Conservation (phyloP, 495 filamentous ascomycete genomes). For the Cercophora sp. region DNA sequence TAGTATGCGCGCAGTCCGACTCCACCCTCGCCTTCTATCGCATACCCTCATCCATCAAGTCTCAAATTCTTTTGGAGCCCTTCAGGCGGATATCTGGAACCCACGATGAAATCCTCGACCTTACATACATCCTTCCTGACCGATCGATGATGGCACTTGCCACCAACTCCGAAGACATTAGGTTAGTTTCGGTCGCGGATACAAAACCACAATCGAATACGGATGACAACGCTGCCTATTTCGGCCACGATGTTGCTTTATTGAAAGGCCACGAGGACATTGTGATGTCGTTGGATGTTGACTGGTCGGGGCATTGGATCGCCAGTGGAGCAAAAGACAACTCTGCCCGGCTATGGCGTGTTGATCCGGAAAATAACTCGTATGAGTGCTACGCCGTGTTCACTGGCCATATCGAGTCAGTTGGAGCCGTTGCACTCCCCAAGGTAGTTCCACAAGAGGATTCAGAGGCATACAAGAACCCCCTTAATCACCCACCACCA, state of each 20-base stretch:
- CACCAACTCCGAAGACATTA: constrained; percentile 91
- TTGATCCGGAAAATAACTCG: constrained; percentile 70
- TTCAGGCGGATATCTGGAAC: constrained; percentile 85
- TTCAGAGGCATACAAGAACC: constrained; percentile 60
- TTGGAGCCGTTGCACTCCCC: constrained; percentile 88
- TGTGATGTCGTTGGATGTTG: constrained; percentile 87
- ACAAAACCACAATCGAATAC: constrained; percentile 25
- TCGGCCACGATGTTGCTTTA: constrained; percentile 79
- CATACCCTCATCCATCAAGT: constrained; percentile 25
- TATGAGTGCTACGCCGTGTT: constrained; percentile 78
- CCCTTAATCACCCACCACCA: constrained; percentile 71
- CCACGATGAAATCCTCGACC: constrained; percentile 94
- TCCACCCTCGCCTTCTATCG: constrained; percentile 80
- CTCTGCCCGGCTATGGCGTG: constrained; percentile 82
- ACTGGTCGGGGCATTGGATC: constrained; percentile 96
- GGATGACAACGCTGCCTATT: constrained; percentile 54
- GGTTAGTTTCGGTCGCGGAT: constrained; percentile 63
- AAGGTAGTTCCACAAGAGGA: constrained; percentile 57
- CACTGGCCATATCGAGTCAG: constrained; percentile 87
- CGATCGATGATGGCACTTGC: constrained; percentile 81
- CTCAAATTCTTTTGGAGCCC: constrained; percentile 34
- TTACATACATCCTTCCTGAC: constrained; percentile 76
- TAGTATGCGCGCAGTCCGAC: constrained; percentile 83
- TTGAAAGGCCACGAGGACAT: constrained; percentile 91
- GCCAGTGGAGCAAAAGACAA: constrained; percentile 97